Percentiles rank a stretch among this genome's conserved stretches.
Conservation (phyloP, 2,329 filamentous ascomycete species). For the Phyllosticta citriasiana region DNA sequence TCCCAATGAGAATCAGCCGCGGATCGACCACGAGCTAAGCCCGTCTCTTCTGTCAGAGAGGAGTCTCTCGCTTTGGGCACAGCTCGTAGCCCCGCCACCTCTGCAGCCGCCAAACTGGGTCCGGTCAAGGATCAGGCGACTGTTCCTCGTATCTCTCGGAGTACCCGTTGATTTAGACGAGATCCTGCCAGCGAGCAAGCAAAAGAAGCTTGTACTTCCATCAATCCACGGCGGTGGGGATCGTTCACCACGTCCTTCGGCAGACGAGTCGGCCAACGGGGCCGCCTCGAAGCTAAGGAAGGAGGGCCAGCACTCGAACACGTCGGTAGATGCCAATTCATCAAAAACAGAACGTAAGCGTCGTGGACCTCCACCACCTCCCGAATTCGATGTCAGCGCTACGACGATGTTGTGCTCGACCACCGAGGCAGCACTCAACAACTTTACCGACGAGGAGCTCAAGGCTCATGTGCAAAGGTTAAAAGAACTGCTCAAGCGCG, state of each 20-base stretch:
- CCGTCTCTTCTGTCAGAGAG: constrained; percentile 60
- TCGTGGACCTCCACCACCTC: constrained; percentile 55
- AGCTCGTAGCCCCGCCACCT: constrained; percentile 87
- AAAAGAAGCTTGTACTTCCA: constrained; percentile 92
- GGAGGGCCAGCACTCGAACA: constrained; percentile 27
- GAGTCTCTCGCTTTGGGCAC: constrained; percentile 87
- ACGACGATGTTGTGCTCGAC: constrained; percentile 71
- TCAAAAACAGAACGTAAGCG: constrained; percentile 32
- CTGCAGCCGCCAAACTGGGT: constrained; percentile 97
- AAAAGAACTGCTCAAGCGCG: constrained; percentile 57
- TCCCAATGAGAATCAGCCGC: constrained; percentile 20
- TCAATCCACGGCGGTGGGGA: constrained; percentile 48
- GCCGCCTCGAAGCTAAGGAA: constrained; percentile 29
- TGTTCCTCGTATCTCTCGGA: constrained; percentile 91
- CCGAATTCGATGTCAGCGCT: constrained; percentile 67
- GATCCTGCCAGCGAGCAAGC: constrained; percentile 91
- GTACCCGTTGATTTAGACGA: constrained; percentile 96
- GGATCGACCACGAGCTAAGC: constrained; percentile 33
- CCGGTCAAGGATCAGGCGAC: constrained; percentile 81
- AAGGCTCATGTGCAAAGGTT: constrained; percentile 59
- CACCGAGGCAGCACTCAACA: constrained; percentile 71
- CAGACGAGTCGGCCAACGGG: constrained; percentile 27
- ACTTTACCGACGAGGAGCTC: constrained; percentile 71
- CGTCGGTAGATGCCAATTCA: constrained; percentile 28
- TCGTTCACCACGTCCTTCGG: constrained; percentile 27